Conservation (phyloP, 2,329 filamentous ascomycete genomes). For the Paraconiothyrium brasiliense region DNA sequence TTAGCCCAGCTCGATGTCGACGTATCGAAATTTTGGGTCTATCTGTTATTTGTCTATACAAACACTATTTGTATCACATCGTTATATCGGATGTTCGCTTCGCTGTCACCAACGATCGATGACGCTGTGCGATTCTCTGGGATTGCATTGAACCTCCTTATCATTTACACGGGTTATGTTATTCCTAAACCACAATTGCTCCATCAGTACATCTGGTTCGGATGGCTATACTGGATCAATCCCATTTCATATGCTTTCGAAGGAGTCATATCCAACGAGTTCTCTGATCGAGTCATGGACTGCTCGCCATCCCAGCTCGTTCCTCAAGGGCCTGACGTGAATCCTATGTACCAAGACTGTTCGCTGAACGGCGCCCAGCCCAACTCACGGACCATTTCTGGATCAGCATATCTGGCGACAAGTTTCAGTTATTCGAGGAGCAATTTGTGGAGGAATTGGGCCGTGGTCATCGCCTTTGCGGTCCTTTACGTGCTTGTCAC, state of each 20-base stretch:
- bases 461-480: conserved; percentile 78
- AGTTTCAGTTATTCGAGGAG: conserved; percentile 66
- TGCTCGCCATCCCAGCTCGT: conserved; percentile 69
- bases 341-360: conserved; percentile 69
- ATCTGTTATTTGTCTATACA: conserved; percentile 70
- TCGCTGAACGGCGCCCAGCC: conserved; percentile 66
- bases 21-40: conserved; percentile 72
- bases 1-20: conserved; percentile 67
- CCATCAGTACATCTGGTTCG: conserved; percentile 70
- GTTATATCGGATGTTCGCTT: conserved; percentile 73
- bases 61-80: conserved; percentile 70
- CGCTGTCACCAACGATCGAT: conserved; percentile 70
- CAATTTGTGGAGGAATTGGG: conserved; percentile 78
- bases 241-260: conserved; percentile 71
- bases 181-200: conserved; percentile 71
- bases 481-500: conserved; percentile 79
- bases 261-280: conserved; percentile 73
- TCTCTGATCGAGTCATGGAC: conserved; percentile 64
- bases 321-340: conserved; percentile 64
- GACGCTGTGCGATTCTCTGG: conserved; percentile 73
- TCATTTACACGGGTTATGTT: conserved; percentile 74
- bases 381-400: conserved; percentile 61
- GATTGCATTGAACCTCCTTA: conserved; percentile 68
- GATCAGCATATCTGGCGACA: conserved; percentile 63
- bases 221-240: conserved; percentile 57